Evolutionary conservation across 108 stramenopile genomes (phyloP), one percentile per base, ranked within the genome.

Genomic region (Discostella stelligeroides): DNA sequence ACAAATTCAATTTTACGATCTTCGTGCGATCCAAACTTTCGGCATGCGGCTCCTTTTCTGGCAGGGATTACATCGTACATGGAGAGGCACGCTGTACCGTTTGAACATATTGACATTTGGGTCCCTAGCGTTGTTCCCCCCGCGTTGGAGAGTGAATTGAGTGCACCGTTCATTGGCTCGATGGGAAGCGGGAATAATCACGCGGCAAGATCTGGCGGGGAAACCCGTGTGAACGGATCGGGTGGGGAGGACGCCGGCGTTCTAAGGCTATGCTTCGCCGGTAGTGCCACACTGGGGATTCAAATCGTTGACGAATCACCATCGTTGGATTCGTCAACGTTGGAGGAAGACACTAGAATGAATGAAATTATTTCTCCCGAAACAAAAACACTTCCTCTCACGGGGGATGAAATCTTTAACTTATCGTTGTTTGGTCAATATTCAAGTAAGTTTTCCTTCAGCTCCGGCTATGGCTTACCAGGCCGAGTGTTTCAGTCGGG

Each of bases 71-170:
- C 85, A 10, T 65, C 82, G 0, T 95, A 91, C 73, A 80, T 95
- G 37, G 83, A 92, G 54, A 55, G 86, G 30, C 81, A 88, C 50
- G 43, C 66, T 30, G 59, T 91, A 6, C 94, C 94, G n/a, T 95
- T 95, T 51, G 94, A 95, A 60, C 88, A 95, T 59, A 70, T 91
- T 34, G 94, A 95, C 78, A 69, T 81, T 6, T 95, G 94, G 94
- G 91, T 92, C 7, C 94, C 94, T 3, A 91, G 90, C 34, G 84
- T 81, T 65, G 76, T 85, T 0, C 60, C 72, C 2, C 57, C 71
- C n/a, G 28, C 17, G 23, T 13, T 65, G 53, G 63, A 54, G 56
- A 58, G 37, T 20, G 54, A 65, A 55, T 20, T 57, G 30, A 56
- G 34, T 14, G 17, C 29, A 17, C 60, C 46, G 41, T 47, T 60